phyloP scores from a whole-genome alignment of 1,139 yeast genomes.

The Suhomyces coccinellae region DNA sequence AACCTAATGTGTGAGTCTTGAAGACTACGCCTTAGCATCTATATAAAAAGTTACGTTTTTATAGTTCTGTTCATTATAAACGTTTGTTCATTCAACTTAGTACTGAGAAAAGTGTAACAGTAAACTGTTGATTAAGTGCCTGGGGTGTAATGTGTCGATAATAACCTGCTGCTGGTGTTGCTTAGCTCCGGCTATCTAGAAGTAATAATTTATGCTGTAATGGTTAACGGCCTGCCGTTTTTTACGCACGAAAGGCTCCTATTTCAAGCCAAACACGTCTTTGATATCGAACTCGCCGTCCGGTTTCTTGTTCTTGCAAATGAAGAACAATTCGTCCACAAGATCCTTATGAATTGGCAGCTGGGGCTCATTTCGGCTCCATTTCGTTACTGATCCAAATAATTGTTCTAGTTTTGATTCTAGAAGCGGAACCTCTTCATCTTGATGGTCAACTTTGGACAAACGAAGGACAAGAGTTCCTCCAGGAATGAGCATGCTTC shows the following conservation, averaged over 20 bases:
- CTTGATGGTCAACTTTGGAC: conserved; percentile 53
- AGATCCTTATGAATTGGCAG: neutral
- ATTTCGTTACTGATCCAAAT: conserved; percentile 50
- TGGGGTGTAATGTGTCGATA: too few relatives aligned
- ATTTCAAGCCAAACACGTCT: conserved; percentile 8
- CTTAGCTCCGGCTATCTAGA: too few relatives aligned
- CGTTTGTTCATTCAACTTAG: conserved; percentile 3
- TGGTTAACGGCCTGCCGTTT: conserved; percentile 2
- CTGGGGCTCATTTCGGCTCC: conserved; percentile 11
- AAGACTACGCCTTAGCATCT: conserved; percentile 4
- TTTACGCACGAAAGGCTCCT: neutral
- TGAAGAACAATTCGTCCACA: conserved; percentile 64
- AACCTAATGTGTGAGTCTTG: conserved; percentile 5
- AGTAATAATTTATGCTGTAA: too few relatives aligned
- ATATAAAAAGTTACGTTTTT: conserved; percentile 9
- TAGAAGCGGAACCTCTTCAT: conserved; percentile 58
- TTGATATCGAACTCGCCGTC: conserved; percentile 40
- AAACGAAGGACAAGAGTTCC: conserved; percentile 79
- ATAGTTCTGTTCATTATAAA: conserved; percentile 10
- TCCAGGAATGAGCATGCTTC: conserved; percentile 62
- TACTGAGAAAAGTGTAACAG: too few relatives aligned
- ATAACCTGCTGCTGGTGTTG: too few relatives aligned
- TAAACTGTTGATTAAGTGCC: too few relatives aligned
- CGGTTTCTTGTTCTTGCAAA: conserved; percentile 53
- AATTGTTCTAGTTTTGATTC: conserved; percentile 57